Conservation (phyloP, 257 asterid species). For the Verbena officinalis region DNA sequence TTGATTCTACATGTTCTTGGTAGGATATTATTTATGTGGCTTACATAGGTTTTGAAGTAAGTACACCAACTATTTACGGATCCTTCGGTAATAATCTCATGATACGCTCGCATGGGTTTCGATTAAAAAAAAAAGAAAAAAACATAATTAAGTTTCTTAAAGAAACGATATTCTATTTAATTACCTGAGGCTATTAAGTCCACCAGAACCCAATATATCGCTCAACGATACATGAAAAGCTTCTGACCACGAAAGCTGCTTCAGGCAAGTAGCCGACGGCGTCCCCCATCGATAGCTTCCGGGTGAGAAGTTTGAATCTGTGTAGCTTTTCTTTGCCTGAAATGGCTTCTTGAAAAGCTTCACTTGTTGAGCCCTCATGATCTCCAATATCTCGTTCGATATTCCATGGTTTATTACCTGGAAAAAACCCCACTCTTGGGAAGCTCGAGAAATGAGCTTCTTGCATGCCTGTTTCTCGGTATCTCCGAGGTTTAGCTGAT, state of each 20-base stretch:
- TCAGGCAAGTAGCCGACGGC: conserved; percentile 60
- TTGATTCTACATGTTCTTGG: too few species aligned
- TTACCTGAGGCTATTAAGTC: conserved; percentile 59
- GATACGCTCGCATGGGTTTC: too few species aligned
- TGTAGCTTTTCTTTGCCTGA: conserved; percentile 44
- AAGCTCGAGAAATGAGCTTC: conserved; percentile 61
- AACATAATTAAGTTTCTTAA: too few species aligned
- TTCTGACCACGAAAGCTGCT: conserved; percentile 87
- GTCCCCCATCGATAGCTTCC: conserved; percentile 90
- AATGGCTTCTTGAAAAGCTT: conserved; percentile 65
- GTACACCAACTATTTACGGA: too few species aligned
- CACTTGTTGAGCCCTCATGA: conserved; percentile 67
- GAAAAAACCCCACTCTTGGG: conserved; percentile 88
- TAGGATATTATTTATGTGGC: too few species aligned
- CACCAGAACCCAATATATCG: conserved; percentile 44
- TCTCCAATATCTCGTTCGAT: conserved; percentile 46
- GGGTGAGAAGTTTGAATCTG: conserved; percentile 47
- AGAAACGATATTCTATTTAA: too few species aligned
- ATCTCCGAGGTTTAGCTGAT: conserved; percentile 44
- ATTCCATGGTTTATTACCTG: conserved; percentile 85
- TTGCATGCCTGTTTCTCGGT: conserved; percentile 53
- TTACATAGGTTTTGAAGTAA: too few species aligned
- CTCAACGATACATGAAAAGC: conserved; percentile 74
- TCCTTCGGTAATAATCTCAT: too few species aligned
- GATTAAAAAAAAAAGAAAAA: too few species aligned